Conservation (phyloP, 2,329 filamentous ascomycete genomes). For the Beauveria caledonica region DNA sequence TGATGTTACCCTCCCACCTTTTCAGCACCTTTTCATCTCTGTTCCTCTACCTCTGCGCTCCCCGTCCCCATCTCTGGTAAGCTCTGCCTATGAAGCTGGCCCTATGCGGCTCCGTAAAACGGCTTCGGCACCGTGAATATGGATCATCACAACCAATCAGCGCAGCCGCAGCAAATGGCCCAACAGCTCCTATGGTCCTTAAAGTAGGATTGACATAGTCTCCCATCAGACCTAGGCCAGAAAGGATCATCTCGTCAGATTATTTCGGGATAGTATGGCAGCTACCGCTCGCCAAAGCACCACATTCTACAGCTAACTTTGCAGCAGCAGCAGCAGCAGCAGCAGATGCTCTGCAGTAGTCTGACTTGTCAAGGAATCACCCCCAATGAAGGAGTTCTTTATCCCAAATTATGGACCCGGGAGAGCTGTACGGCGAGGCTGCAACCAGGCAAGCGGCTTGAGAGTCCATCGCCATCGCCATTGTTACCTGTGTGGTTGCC, state of each 20-base stretch:
- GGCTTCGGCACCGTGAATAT: slow-evolving; percentile 9
- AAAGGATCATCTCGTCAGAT: slow-evolving; percentile 8
- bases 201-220: slow-evolving; percentile 1
- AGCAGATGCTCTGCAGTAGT: not conserved
- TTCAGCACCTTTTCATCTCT: slow-evolving; percentile 5
- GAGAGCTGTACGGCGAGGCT: slow-evolving; percentile 6
- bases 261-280: slow-evolving; percentile 8
- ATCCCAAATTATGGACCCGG: not conserved
- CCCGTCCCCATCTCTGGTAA: slow-evolving; percentile 6
- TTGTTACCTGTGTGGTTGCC: not conserved
- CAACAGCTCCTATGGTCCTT: not conserved
- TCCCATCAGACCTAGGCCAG: slow-evolving; percentile 10
- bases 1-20: slow-evolving; percentile 4
- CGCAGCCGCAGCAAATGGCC: not conserved
- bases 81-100: slow-evolving; percentile 4
- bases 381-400: not conserved
- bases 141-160: slow-evolving; percentile 1
- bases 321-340: not conserved
- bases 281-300: not conserved
- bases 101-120: not conserved
- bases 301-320: not conserved
- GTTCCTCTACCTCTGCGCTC: not conserved
- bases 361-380: slow-evolving; percentile 5
- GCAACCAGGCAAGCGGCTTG: slow-evolving; percentile 3
- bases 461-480: slow-evolving; percentile 8